Conservation (phyloP, 1,284 basidiomycete species). For the Volvariella surrecta region DNA sequence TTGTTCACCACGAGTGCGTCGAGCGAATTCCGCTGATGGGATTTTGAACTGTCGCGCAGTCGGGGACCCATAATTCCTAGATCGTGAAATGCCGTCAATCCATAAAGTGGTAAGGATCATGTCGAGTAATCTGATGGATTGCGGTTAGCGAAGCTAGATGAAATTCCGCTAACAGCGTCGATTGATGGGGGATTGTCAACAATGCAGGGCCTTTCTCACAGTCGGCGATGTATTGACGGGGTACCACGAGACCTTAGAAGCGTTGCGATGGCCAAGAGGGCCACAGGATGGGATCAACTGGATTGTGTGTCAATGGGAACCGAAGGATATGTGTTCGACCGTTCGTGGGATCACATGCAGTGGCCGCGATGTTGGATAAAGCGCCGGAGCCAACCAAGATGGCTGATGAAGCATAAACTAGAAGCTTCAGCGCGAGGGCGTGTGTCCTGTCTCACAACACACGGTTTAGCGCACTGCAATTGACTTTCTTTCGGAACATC, state of each 20-base stretch:
- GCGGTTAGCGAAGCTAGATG: slow-evolving; percentile 29
- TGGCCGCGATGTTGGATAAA: slow-evolving; percentile 29
- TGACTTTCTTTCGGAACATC: no score
- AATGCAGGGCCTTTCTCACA: slow-evolving; percentile 13
- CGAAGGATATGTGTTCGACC: slow-evolving; percentile 21
- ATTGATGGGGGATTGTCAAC: slow-evolving; percentile 36
- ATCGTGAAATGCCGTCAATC: slow-evolving; percentile 16
- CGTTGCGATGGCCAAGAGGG: slow-evolving; percentile 10
- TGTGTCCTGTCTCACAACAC: slow-evolving; percentile 22
- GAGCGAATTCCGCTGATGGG: slow-evolving; percentile 23
- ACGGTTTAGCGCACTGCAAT: slow-evolving; percentile 18
- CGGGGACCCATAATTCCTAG: slow-evolving; percentile 29
- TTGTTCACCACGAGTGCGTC: slow-evolving; percentile 21
- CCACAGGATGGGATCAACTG: slow-evolving; percentile 14
- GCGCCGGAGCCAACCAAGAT: slow-evolving; percentile 27
- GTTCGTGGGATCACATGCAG: slow-evolving; percentile 29
- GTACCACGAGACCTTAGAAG: slow-evolving; percentile 4
- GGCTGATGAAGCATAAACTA: slow-evolving; percentile 10
- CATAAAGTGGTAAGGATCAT: slow-evolving; percentile 12
- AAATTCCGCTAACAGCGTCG: slow-evolving; percentile 26
- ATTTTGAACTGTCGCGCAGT: slow-evolving; percentile 30
- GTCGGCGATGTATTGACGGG: slow-evolving; percentile 11
- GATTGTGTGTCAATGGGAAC: slow-evolving; percentile 27
- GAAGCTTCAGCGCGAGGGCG: slow-evolving; percentile 25
- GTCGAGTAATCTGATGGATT: slow-evolving; percentile 33